Conservation (phyloP, 345 rosid species). For the Populus euphratica region DNA sequence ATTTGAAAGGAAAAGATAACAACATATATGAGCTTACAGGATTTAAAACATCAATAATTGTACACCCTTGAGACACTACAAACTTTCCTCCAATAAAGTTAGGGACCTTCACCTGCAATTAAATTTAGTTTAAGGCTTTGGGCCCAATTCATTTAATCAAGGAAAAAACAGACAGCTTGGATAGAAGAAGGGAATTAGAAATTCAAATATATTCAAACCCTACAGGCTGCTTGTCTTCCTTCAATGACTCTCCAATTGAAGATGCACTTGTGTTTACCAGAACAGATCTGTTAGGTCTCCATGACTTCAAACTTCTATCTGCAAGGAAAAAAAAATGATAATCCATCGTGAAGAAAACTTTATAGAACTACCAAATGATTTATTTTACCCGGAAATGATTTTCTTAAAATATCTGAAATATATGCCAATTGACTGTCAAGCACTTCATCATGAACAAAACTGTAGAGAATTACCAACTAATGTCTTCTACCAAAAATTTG, state of each 20-base stretch:
- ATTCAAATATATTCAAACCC: conserved; percentile 14
- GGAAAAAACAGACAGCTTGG: neutral
- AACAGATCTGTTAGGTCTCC: conserved; percentile 36
- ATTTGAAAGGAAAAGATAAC: neutral
- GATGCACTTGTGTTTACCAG: conserved; percentile 15
- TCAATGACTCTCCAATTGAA: conserved; percentile 18
- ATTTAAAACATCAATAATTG: conserved; percentile 67
- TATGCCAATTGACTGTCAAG: neutral
- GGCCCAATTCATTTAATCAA: neutral
- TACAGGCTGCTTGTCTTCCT: conserved; percentile 30
- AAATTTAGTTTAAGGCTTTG: neutral
- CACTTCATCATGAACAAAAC: neutral
- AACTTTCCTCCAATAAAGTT: conserved; percentile 86
- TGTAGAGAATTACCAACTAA: conserved; percentile 8
- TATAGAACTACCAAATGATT: neutral
- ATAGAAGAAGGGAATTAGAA: neutral
- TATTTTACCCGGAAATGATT: neutral
- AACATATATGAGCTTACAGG: conserved; percentile 52
- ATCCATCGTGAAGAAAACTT: neutral
- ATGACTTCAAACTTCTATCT: conserved; percentile 39
- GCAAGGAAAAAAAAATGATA: neutral
- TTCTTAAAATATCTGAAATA: neutral
- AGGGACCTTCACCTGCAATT: conserved; percentile 53
- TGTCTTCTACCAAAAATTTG: neutral
- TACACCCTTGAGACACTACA: conserved; percentile 58